These are phyloP conservation scores for Botrytis paeoniae DNA, from an alignment of 2,329 filamentous ascomycete genomes.

Conservation along the genomic window DNA sequence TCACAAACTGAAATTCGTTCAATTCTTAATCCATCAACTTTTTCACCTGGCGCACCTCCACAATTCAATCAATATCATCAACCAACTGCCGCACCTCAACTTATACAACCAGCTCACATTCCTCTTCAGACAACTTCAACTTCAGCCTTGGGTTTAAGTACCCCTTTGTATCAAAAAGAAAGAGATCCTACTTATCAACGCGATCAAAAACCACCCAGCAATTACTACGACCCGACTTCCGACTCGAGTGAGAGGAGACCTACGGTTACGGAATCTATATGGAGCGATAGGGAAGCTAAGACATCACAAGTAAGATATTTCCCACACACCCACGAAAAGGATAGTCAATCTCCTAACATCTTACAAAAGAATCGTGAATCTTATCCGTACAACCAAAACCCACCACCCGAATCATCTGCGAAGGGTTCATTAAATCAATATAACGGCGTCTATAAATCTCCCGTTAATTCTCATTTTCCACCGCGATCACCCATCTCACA, in stretches of 20 bases:
- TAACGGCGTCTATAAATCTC: constrained; percentile 50
- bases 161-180: constrained; percentile 35
- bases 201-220: constrained; percentile 42
- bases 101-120: constrained; percentile 33
- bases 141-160: constrained; percentile 26
- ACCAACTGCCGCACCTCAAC: constrained; percentile 28
- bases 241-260: constrained; percentile 43
- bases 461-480: constrained; percentile 45
- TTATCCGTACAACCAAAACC: constrained; percentile 45
- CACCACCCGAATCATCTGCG: constrained; percentile 27
- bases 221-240: constrained; percentile 47
- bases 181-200: constrained; percentile 34
- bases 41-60: constrained; percentile 29
- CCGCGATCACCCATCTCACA: constrained; percentile 52
- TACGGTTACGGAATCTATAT: constrained; percentile 39
- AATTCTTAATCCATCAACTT: constrained; percentile 12
- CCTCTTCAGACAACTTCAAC: constrained; percentile 22
- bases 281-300: constrained; percentile 33
- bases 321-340: constrained; percentile 4
- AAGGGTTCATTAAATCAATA: constrained; percentile 49
- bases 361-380: constrained; percentile 47
- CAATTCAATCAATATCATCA: constrained; percentile 37
- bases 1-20: constrained; percentile 17
- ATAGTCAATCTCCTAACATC: constrained; percentile 6
- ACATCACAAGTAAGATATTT: constrained; percentile 35